Evolutionary conservation across 2,329 filamentous ascomycete genomes (phyloP).

Genomic region (Aphanoascus verrucosus): DNA sequence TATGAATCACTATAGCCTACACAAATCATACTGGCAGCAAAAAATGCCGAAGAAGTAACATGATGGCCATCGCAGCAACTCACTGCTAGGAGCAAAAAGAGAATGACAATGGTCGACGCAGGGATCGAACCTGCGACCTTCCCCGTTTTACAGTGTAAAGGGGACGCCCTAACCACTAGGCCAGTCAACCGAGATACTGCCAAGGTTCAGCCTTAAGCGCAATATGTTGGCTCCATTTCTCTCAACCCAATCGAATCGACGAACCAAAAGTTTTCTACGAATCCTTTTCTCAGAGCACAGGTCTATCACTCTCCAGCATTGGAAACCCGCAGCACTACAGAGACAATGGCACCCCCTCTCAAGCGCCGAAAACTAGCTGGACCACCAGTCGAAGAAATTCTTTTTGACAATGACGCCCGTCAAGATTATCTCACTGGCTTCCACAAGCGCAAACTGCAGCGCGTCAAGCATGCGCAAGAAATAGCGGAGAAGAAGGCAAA

Average conservation of each 20-base stretch:
- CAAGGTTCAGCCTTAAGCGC: too few species aligned
- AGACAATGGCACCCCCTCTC: slow-evolving; percentile 43
- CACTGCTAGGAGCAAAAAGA: slow-evolving; percentile 1
- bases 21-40: too few species aligned
- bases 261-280: too few species aligned
- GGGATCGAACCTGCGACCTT: slow-evolving; percentile 40
- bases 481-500: slow-evolving; percentile 64
- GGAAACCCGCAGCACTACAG: not conserved
- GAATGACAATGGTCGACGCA: slow-evolving; percentile 29
- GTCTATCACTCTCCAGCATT: too few species aligned
- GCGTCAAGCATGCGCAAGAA: slow-evolving; percentile 76
- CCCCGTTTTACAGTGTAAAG: slow-evolving; percentile 30
- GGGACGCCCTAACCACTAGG: slow-evolving; percentile 35
- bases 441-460: slow-evolving; percentile 84
- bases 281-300: too few species aligned
- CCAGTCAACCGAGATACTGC: slow-evolving; percentile 25
- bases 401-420: slow-evolving; percentile 69
- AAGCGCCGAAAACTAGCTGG: slow-evolving; percentile 49
- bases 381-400: slow-evolving; percentile 59
- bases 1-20: too few species aligned
- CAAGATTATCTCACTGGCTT: slow-evolving; percentile 89
- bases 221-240: too few species aligned
- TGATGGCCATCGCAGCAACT: too few species aligned
- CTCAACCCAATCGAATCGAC: too few species aligned
- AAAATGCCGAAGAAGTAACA: not conserved